phyloP scores from a whole-genome alignment of 108 stramenopile genomes.

The Skeletonema marinoi region DNA sequence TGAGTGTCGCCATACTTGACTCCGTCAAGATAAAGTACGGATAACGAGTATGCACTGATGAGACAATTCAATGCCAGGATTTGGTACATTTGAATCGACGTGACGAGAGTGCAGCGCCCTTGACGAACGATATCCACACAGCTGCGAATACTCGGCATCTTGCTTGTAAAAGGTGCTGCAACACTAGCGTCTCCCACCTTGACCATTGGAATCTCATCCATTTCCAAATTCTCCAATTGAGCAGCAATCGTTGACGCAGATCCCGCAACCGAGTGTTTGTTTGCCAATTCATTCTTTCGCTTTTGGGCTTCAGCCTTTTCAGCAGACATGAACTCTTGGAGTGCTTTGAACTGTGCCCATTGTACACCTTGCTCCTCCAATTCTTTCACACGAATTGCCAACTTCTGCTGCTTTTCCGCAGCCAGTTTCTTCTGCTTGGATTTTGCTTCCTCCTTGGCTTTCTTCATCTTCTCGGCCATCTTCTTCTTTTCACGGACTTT shows the following conservation, averaged over 20 bases:
- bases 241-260: constrained; percentile 72
- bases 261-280: constrained; percentile 64
- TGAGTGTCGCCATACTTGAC: constrained; percentile 97
- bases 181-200: constrained; percentile 97
- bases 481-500: constrained; percentile 62
- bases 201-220: constrained; percentile 86
- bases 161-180: constrained; percentile 96
- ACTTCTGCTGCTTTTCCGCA: constrained; percentile 68
- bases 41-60: constrained; percentile 96
- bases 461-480: constrained; percentile 56
- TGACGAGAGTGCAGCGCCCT: constrained; percentile 90
- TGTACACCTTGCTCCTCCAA: constrained; percentile 80
- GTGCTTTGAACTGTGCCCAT: constrained; percentile 85
- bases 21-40: constrained; percentile 95
- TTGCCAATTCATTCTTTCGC: constrained; percentile 51
- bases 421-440: constrained; percentile 57
- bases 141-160: constrained; percentile 95
- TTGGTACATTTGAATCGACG: constrained; percentile 94
- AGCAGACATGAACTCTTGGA: constrained; percentile 78
- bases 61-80: constrained; percentile 96
- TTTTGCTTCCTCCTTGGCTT: constrained; percentile 57
- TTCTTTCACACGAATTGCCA: constrained; percentile 68
- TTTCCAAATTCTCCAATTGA: constrained; percentile 81
- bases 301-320: constrained; percentile 73
- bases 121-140: constrained; percentile 97